These are phyloP conservation scores for Danielozyma ontarioensis DNA, from an alignment of 805 yeast genomes.

Conservation along the genomic window DNA sequence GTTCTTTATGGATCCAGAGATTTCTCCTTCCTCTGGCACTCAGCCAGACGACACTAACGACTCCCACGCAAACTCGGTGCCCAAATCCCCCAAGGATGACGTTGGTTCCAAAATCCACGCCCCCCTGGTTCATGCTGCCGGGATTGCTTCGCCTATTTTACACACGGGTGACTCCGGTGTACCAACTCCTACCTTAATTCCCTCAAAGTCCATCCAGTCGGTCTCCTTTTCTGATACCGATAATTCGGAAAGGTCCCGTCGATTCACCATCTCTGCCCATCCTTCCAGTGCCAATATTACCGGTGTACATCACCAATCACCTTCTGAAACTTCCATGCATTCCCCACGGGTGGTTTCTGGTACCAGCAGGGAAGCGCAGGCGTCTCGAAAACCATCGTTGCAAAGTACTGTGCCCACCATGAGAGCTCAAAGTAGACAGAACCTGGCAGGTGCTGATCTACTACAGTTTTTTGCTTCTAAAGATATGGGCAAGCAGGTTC, in stretches of 20 bases:
- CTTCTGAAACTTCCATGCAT: constrained; percentile 1
- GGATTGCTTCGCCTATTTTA: neutral
- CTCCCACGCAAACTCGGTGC: no score
- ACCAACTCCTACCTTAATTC: neutral
- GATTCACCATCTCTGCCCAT: constrained; percentile 41
- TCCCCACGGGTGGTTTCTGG: no score
- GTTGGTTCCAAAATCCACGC: neutral
- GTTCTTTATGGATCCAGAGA: no score
- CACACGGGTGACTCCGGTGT: neutral
- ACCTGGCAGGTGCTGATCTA: constrained; percentile 4
- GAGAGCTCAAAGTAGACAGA: constrained; percentile 3
- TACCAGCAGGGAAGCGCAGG: constrained; percentile 1
- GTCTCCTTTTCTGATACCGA: constrained; percentile 35
- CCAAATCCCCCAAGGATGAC: no score
- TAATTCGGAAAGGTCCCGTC: constrained; percentile 29
- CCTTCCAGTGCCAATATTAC: constrained; percentile 31
- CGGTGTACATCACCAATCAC: constrained; percentile 3
- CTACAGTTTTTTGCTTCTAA: constrained; percentile 5
- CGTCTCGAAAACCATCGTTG: constrained; percentile 8
- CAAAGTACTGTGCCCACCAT: constrained; percentile 1
- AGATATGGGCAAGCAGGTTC: neutral
- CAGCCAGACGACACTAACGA: no score
- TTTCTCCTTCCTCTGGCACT: no score
- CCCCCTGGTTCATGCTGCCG: neutral
- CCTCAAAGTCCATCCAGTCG: constrained; percentile 6